phyloP scores from a whole-genome alignment of 2,329 filamentous ascomycete species.

The Aspergillus spinulosporus region DNA sequence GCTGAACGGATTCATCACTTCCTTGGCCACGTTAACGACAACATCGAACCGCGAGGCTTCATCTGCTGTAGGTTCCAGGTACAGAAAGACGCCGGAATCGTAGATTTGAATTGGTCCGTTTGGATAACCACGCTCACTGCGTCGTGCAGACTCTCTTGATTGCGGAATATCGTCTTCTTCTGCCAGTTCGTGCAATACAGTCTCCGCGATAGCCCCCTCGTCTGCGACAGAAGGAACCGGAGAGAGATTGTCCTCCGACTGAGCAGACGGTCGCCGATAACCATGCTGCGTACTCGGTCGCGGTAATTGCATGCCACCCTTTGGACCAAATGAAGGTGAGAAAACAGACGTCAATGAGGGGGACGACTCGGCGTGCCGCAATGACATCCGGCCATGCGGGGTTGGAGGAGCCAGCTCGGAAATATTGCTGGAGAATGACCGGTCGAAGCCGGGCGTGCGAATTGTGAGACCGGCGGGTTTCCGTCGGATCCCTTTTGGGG shows the following conservation, averaged over 20 bases:
- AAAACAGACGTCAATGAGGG: constrained; percentile 58
- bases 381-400: constrained; percentile 53
- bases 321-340: constrained; percentile 52
- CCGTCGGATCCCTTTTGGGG: constrained; percentile 54
- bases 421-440: constrained; percentile 49
- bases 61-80: constrained; percentile 61
- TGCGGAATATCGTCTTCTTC: constrained; percentile 52
- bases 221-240: constrained; percentile 29
- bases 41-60: constrained; percentile 63
- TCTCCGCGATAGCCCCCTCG: constrained; percentile 28
- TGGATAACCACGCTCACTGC: constrained; percentile 63
- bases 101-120: constrained; percentile 66
- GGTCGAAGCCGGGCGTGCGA: constrained; percentile 54
- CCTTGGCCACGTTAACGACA: constrained; percentile 65
- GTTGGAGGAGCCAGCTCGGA: constrained; percentile 59
- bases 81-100: constrained; percentile 61
- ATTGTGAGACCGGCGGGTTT: constrained; percentile 63
- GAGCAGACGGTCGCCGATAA: constrained; percentile 28
- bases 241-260: constrained; percentile 33
- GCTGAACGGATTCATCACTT: constrained; percentile 62
- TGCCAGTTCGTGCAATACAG: constrained; percentile 48
- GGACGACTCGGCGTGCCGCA: constrained; percentile 64
- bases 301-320: constrained; percentile 55
- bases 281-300: constrained; percentile 37
- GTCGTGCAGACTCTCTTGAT: constrained; percentile 59